Evolutionary conservation across 257 asterid species (phyloP), one percentile per base, ranked within the genome.

Genomic region (Fraxinus quadrangulata): DNA sequence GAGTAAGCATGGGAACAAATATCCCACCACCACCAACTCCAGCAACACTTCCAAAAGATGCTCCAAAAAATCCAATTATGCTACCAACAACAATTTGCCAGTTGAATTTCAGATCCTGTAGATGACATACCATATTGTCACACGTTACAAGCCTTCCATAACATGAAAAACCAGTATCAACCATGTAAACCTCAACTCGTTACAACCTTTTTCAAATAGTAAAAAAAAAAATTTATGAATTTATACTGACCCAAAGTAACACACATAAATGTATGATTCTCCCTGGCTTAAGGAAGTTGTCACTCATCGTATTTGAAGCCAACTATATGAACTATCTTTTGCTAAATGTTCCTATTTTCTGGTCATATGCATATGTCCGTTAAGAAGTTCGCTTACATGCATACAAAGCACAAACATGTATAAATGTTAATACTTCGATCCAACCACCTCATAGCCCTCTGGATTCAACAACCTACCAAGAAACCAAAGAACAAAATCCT

Each of bases 1-100:
- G 87, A 77, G 92, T 86, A 70, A 94, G 99, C 99, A 91, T 94
- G 17, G 99, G 99, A 49, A 94, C 97, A 6, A 91, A 94, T 81
- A 94, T 94, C 74, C 99, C 99, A 5, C 99, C 99, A 3, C 99
- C 99, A 2, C 99, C 99, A 72, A 94, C 97, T 54, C 99, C 99
- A 16, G 97, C 99, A 0, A 94, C 97, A 67, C 99, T 94, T 67
- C 99, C 99, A 77, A 94, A 92, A 66, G 99, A 94, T 47, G 97
- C 99, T 75, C 99, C 99, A 74, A 88, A 78, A 93, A 94, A 94
- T 87, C 97, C 99, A 87, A 94, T 80, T 40, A 92, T 77, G 86
- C 88, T 87, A 37, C 97, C 99, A 49, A 90, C 74, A 78, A 94
- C 69, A 31, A 90, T 84, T 82, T 87, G 13, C 97, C 97, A 94